These are phyloP conservation scores for Tuber magnatum DNA, from an alignment of 495 filamentous ascomycete species.

Conservation along the genomic window DNA sequence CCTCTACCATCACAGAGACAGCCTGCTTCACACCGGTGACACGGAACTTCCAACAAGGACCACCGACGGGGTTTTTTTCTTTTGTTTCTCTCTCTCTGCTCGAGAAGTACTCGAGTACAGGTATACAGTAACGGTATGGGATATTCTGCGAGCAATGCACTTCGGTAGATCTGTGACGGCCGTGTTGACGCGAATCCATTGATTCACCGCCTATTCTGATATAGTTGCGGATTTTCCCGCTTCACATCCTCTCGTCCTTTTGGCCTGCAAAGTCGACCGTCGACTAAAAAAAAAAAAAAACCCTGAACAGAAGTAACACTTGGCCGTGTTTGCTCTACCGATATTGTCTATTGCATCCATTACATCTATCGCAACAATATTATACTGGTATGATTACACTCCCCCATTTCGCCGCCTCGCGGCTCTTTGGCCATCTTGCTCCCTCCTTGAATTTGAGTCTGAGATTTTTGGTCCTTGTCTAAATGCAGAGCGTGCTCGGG, in stretches of 20 bases:
- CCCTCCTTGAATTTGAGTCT: neutral
- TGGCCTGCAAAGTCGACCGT: constrained; percentile 19
- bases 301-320: constrained; percentile 19
- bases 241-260: neutral
- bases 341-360: neutral
- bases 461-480: neutral
- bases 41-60: neutral
- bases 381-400: neutral
- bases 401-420: neutral
- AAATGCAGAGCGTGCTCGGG: neutral
- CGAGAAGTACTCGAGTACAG: no score
- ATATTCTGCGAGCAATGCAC: constrained; percentile 19
- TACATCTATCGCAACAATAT: neutral
- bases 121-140: constrained; percentile 31
- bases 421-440: neutral
- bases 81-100: neutral
- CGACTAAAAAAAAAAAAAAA: constrained; percentile 21
- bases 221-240: constrained; percentile 29
- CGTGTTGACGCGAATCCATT: constrained; percentile 35
- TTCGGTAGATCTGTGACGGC: constrained; percentile 28
- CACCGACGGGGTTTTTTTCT: neutral
- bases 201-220: constrained; percentile 32
- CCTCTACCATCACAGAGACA: neutral
- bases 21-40: neutral
- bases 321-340: constrained; percentile 6